These are phyloP conservation scores for Tremella mesenterica DNA, from an alignment of 768 basidiomycete genomes.

Conservation along the genomic window DNA sequence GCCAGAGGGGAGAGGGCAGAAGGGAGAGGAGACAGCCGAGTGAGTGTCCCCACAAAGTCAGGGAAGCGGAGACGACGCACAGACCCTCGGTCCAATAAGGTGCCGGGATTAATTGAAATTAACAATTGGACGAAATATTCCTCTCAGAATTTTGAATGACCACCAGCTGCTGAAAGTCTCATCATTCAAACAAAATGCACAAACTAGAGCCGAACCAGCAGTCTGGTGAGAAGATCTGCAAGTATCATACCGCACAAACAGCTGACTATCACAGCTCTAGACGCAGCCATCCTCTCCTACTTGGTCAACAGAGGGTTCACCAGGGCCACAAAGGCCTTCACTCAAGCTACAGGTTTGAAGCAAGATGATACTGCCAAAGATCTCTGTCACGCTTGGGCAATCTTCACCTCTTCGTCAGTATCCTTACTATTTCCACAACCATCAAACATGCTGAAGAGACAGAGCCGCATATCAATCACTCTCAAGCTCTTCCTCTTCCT, in stretches of 20 bases:
- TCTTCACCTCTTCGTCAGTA: not conserved
- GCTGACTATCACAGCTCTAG: constrained; percentile 32
- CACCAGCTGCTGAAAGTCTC: not conserved
- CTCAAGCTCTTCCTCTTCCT: not conserved
- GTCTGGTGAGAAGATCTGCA: not conserved
- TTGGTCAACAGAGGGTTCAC: constrained; percentile 36
- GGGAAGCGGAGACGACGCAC: too few species aligned
- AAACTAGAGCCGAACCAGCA: not conserved
- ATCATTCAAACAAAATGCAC: not conserved
- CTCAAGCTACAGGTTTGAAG: constrained; percentile 29
- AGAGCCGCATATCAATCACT: constrained; percentile 3
- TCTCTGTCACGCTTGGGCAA: constrained; percentile 21
- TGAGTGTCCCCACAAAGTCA: too few species aligned
- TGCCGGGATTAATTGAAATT: too few species aligned
- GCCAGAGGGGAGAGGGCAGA: too few species aligned
- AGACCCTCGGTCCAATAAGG: too few species aligned
- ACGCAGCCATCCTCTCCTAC: constrained; percentile 38
- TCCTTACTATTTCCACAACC: not conserved
- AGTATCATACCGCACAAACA: too few species aligned
- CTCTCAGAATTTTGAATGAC: too few species aligned
- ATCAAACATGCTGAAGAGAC: constrained; percentile 11
- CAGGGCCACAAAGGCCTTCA: constrained; percentile 35
- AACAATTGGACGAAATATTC: too few species aligned
- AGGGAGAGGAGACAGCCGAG: too few species aligned
- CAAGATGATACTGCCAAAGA: constrained; percentile 4